Evolutionary conservation across 805 yeast genomes (phyloP).

Genomic region (Brettanomyces nanus): DNA sequence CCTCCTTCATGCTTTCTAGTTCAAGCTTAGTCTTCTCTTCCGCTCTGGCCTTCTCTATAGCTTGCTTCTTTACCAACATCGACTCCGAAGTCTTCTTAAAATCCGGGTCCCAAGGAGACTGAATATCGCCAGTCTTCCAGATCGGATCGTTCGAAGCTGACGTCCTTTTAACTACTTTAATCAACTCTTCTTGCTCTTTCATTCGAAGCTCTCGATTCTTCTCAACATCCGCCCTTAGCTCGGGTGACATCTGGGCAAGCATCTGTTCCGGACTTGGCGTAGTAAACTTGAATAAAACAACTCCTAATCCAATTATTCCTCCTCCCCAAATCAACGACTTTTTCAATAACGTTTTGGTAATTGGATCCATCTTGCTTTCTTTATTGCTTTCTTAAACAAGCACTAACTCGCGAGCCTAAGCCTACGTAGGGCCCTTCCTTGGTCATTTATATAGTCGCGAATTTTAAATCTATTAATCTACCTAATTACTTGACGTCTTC

Average conservation of each 20-base stretch:
- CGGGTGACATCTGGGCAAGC: constrained; percentile 71
- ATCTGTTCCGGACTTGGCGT: constrained; percentile 83
- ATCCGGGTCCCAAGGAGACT: constrained; percentile 59
- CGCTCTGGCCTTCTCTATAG: constrained; percentile 41
- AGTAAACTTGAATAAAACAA: constrained; percentile 58
- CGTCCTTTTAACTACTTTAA: constrained; percentile 57
- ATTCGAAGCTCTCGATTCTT: constrained; percentile 51
- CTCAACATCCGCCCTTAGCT: constrained; percentile 68
- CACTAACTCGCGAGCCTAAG: too few relatives aligned
- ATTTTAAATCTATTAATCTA: too few relatives aligned
- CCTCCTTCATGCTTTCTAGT: constrained; percentile 31
- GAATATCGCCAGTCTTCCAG: constrained; percentile 71
- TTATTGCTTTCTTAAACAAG: neutral
- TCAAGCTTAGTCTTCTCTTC: constrained; percentile 30
- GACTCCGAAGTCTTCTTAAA: constrained; percentile 23
- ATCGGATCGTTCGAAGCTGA: constrained; percentile 66
- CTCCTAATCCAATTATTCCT: constrained; percentile 68
- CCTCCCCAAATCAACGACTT: constrained; percentile 39
- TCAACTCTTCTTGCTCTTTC: constrained; percentile 61
- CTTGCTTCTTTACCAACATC: constrained; percentile 33
- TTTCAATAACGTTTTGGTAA: neutral
- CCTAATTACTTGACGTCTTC: too few relatives aligned
- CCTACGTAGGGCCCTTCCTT: too few relatives aligned
- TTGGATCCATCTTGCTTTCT: constrained; percentile 1
- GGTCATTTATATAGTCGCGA: neutral